phyloP scores from a whole-genome alignment of 805 yeast species.

The Schwanniomyces pseudopolymorphus region DNA sequence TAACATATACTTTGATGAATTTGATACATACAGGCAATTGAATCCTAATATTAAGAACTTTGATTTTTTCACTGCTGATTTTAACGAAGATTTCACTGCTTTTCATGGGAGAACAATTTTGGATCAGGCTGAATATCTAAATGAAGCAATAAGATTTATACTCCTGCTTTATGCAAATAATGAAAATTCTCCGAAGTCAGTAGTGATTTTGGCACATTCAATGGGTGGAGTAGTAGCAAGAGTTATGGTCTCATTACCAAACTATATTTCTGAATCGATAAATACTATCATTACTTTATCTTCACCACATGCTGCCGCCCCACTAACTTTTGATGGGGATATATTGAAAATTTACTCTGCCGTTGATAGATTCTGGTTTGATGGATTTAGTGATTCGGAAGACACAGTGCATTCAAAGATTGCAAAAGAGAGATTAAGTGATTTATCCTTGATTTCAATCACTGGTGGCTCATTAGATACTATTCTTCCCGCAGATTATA shows the following conservation, averaged over 20 bases:
- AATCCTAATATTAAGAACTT: conserved; percentile 45
- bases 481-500: conserved; percentile 87
- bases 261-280: conserved; percentile 68
- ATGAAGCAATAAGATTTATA: conserved; percentile 82
- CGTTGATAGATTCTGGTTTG: conserved; percentile 78
- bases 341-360: conserved; percentile 70
- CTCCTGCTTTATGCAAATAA: conserved; percentile 59
- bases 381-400: conserved; percentile 43
- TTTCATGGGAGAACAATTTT: conserved; percentile 91
- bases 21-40: conserved; percentile 18
- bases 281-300: conserved; percentile 84
- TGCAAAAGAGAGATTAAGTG: conserved; percentile 47
- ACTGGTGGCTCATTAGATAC: conserved; percentile 85
- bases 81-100: conserved; percentile 94
- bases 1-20: conserved; percentile 44
- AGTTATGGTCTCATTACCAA: conserved; percentile 76
- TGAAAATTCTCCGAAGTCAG: conserved; percentile 58
- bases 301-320: conserved; percentile 90
- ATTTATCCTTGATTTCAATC: conserved; percentile 75
- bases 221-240: conserved; percentile 98
- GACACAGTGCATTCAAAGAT: conserved; percentile 17
- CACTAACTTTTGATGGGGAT: conserved; percentile 91
- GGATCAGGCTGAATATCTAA: conserved; percentile 90
- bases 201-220: conserved; percentile 83
- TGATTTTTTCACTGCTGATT: conserved; percentile 90